Percentiles rank a stretch among this genome's conserved stretches.
phyloP scores from a whole-genome alignment of 129 eudicot species.

The Cynara cardunculus region DNA sequence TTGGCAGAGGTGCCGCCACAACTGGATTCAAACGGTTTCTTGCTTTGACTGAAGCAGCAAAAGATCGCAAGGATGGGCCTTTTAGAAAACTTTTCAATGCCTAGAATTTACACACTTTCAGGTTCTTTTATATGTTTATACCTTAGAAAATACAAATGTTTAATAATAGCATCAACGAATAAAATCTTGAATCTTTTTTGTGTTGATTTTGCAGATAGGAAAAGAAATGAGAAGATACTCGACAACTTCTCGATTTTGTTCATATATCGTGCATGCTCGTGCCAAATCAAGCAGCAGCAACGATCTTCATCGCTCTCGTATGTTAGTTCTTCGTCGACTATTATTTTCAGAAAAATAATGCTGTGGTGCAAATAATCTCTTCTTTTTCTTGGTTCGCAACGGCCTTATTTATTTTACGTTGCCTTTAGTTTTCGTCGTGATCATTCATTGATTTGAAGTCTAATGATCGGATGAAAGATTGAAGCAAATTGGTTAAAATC shows the following conservation, averaged over 20 bases:
- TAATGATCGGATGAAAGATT: too few species aligned
- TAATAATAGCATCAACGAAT: neutral
- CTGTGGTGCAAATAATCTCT: too few species aligned
- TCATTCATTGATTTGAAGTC: too few species aligned
- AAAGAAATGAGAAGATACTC: neutral
- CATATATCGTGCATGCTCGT: neutral
- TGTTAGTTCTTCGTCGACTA: neutral
- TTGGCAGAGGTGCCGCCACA: conserved; percentile 94
- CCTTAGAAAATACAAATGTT: neutral
- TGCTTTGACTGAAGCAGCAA: conserved; percentile 85
- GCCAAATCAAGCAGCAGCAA: neutral
- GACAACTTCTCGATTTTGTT: neutral
- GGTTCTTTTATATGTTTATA: neutral
- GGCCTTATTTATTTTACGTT: too few species aligned
- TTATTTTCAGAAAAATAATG: too few species aligned
- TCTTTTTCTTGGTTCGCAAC: too few species aligned
- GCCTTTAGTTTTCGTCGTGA: too few species aligned
- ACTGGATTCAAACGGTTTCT: conserved; percentile 85
- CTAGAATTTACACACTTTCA: neutral
- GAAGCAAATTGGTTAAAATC: too few species aligned
- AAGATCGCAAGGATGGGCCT: conserved; percentile 81
- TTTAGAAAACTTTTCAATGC: conserved; percentile 76
- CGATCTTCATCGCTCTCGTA: neutral
- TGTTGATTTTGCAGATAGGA: neutral
- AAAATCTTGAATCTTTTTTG: neutral